These are phyloP conservation scores for Tylopilus subfusipes DNA, from an alignment of 768 basidiomycete genomes.

Conservation along the genomic window DNA sequence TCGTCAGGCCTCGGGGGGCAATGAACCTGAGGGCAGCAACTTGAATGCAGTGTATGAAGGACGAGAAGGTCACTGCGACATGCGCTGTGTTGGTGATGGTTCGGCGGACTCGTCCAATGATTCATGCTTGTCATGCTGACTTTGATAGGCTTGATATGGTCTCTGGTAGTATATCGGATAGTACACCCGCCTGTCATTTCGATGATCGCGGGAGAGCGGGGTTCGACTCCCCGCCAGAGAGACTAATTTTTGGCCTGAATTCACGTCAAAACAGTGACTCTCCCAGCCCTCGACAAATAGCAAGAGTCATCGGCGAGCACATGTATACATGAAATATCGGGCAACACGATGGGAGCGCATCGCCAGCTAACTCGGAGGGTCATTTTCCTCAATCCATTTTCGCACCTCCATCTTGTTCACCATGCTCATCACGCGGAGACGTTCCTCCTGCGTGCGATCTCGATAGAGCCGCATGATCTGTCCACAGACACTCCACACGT, in stretches of 20 bases:
- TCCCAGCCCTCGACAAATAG: no score
- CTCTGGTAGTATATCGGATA: conserved; percentile 51
- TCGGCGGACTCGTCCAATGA: no score
- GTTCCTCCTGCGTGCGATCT: conserved; percentile 42
- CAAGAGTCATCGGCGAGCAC: no score
- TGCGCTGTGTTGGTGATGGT: no score
- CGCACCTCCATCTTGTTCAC: conserved; percentile 77
- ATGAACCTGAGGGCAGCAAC: no score
- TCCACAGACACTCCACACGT: conserved; percentile 83
- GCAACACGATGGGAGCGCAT: background rate
- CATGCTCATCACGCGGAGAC: conserved; percentile 50
- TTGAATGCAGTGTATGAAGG: no score
- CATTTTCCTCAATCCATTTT: conserved; percentile 71
- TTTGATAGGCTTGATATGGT: background rate
- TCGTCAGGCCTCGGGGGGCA: no score
- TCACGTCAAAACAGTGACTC: no score
- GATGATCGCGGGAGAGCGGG: conserved; percentile 38
- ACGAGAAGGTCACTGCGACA: no score
- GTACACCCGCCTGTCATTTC: conserved; percentile 47
- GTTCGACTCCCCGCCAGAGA: conserved; percentile 48
- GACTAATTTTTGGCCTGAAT: conserved; percentile 7
- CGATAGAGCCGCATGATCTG: conserved; percentile 80
- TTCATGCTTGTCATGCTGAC: background rate
- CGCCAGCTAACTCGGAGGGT: conserved; percentile 8
- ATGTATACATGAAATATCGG: background rate